Conservation (phyloP, 352 stramenopile species). For the Blastocystis sp. region DNA sequence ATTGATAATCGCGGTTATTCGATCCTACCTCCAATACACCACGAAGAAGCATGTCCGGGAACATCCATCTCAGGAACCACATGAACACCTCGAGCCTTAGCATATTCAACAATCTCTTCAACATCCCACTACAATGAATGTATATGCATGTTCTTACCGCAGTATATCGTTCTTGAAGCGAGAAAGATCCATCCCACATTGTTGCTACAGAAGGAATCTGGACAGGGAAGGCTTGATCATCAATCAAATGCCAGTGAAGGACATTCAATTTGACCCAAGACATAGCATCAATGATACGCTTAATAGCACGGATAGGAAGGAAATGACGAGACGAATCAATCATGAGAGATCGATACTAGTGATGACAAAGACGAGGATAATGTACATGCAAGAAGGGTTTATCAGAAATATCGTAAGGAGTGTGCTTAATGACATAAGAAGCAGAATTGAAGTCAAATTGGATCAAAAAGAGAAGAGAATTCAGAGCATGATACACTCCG, state of each 20-base stretch:
- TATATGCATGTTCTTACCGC: background rate
- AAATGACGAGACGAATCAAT: slow-evolving; percentile 63
- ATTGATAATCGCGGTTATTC: background rate
- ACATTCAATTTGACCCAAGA: slow-evolving; percentile 65
- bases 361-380: background rate
- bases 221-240: slow-evolving; percentile 64
- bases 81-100: slow-evolving; percentile 54
- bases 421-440: slow-evolving; percentile 63
- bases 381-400: slow-evolving; percentile 65
- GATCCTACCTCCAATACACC: slow-evolving; percentile 13
- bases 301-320: slow-evolving; percentile 57
- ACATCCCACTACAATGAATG: slow-evolving; percentile 33
- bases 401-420: slow-evolving; percentile 64
- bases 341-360: slow-evolving; percentile 58
- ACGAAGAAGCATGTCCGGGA: slow-evolving; percentile 59
- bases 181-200: slow-evolving; percentile 61
- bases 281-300: slow-evolving; percentile 64
- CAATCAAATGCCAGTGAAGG: slow-evolving; percentile 64
- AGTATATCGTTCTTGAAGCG: slow-evolving; percentile 66
- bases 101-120: slow-evolving; percentile 60
- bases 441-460: slow-evolving; percentile 65
- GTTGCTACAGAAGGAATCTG: background rate
- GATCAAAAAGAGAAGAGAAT: slow-evolving; percentile 69
- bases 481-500: slow-evolving; percentile 67
- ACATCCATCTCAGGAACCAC: slow-evolving; percentile 63